Evolutionary conservation across 1,284 basidiomycete species (phyloP), one percentile per base, ranked within the genome.

Genomic region (Sparassis latifolia): DNA sequence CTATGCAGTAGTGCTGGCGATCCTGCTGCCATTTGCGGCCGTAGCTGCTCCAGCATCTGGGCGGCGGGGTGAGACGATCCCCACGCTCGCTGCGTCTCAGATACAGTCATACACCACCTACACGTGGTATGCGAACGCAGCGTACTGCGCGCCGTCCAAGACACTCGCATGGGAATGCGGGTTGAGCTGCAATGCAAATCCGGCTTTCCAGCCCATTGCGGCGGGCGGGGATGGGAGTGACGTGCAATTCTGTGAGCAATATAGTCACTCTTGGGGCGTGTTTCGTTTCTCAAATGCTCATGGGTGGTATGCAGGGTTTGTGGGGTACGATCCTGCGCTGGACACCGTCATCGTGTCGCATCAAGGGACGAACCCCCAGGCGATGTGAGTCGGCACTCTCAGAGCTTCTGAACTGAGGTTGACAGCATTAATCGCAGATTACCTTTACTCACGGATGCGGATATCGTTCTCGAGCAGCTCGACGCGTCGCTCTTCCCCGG

Each of bases 81-180:
- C 71, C 1, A 50, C 71, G 0, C 62, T 84, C 41, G 64, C 68
- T 7, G 46, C 66, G 2, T 42, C 70, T 4, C 67, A 79, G 55
- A 71, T 85, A 38, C 53, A 66, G 2, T 48, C 69, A 2, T 84
- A 75, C 66, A 75, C 64, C 43, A 73, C 79, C 0, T 85, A 74
- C 62, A 74, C 77, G 1, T 69, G 66, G 60, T 84, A 76, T 58
- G 80, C 82, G 2, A 73, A 71, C 46, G 69, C 80, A 1, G 78
- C 71, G 2, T 80, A 80, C 60, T 86, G 83, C 55, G 10, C 59
- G 3, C 65, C 79, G 0, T 57, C 68, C 0, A 50, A 58, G 31
- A 80, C 78, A 4, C 55, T 72, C 29, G 64, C 69, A 7, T 86
- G 84, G 82, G 66, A 63, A 38, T 85, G 83, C 63, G 84, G 85